Evolutionary conservation across 2,329 filamentous ascomycete species (phyloP).

Genomic region (Taxawa tesnikishii): DNA sequence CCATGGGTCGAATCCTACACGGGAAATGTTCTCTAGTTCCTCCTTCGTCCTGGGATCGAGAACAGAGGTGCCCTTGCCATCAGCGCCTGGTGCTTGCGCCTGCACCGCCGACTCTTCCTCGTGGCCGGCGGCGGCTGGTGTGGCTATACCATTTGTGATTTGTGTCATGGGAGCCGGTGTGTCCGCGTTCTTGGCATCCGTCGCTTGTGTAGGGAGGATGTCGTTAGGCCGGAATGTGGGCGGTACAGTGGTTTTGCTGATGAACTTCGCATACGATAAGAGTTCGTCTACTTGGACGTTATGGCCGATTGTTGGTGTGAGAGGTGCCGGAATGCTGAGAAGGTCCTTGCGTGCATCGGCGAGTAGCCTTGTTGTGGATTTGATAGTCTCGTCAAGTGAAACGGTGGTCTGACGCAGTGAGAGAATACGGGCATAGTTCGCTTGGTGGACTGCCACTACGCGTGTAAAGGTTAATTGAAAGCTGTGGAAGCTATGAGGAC

Average conservation of each 20-base stretch:
- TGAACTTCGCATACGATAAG: conserved; percentile 64
- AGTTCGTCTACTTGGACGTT: conserved; percentile 59
- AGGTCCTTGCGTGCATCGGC: conserved; percentile 64
- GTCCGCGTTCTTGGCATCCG: conserved; percentile 2
- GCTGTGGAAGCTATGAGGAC: background rate
- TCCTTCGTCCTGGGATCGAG: conserved; percentile 23
- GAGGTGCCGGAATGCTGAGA: conserved; percentile 38
- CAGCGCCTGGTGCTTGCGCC: background rate
- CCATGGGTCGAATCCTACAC: conserved; percentile 60
- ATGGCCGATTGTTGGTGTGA: conserved; percentile 26
- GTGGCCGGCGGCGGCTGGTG: conserved; percentile 12
- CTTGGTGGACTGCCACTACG: conserved; percentile 60
- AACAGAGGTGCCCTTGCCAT: conserved; percentile 10
- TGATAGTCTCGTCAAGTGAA: conserved; percentile 59
- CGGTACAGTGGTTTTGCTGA: conserved; percentile 68
- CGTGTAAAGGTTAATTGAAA: background rate
- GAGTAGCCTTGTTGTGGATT: conserved; percentile 55
- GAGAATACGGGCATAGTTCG: conserved; percentile 57
- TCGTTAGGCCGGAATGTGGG: conserved; percentile 33
- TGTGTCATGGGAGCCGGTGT: conserved; percentile 10
- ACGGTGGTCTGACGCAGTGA: conserved; percentile 54
- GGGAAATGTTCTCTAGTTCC: conserved; percentile 41
- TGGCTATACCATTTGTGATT: conserved; percentile 19
- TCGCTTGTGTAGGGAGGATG: background rate
- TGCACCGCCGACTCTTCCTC: conserved; percentile 1